Evolutionary conservation across 225 moss, liverwort and hornwort genomes (phyloP).

Genomic region (Pleurozium schreberi): DNA sequence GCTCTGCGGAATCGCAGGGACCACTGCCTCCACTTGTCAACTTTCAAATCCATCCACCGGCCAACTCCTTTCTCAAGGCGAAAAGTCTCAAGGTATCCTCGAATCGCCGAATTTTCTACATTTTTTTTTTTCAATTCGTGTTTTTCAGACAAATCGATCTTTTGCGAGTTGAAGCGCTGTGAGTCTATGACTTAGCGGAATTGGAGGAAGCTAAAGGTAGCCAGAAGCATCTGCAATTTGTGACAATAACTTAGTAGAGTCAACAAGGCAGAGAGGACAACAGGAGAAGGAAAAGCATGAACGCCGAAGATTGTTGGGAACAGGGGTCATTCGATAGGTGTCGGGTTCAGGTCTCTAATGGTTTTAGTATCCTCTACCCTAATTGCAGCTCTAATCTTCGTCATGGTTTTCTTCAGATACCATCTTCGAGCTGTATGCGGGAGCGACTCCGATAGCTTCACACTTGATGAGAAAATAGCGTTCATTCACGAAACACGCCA

Average conservation of each 20-base stretch:
- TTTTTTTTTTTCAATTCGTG: neutral
- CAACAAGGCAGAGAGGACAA: neutral
- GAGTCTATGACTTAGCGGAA: too few species aligned
- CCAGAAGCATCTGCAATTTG: too few species aligned
- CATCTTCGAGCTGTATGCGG: slow-evolving; percentile 85
- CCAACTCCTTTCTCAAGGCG: too few species aligned
- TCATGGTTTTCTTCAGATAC: slow-evolving; percentile 10
- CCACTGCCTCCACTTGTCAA: neutral
- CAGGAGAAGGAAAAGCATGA: neutral
- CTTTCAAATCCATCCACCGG: neutral
- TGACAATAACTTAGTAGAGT: neutral
- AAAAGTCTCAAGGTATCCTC: too few species aligned
- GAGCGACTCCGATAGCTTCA: slow-evolving; percentile 81
- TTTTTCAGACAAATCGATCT: neutral
- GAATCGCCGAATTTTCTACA: neutral
- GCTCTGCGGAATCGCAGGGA: neutral
- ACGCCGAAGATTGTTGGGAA: neutral
- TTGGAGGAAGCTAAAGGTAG: neutral
- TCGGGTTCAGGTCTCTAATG: neutral
- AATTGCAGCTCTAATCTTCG: neutral
- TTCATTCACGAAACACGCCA: slow-evolving; percentile 96
- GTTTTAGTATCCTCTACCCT: neutral
- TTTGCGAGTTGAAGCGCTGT: neutral
- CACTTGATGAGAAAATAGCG: slow-evolving; percentile 83
- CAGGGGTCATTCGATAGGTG: neutral